phyloP scores from a whole-genome alignment of 768 basidiomycete genomes.

The Hebeloma cylindrosporum region DNA sequence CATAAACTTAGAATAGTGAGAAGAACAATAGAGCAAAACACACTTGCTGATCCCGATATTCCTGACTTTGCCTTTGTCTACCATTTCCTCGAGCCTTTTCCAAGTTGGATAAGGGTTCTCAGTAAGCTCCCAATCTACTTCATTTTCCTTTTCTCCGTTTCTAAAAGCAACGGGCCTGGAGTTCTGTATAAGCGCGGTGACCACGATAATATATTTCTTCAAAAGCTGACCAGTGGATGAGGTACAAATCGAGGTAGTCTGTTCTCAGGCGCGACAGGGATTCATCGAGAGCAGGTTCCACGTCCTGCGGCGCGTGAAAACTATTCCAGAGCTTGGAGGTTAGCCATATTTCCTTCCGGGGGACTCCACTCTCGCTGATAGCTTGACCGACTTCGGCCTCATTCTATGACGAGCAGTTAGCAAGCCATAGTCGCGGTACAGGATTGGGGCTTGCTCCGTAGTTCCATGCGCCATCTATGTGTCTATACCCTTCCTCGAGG shows the following conservation, averaged over 20 bases:
- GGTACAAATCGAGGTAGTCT: slow-evolving; percentile 76
- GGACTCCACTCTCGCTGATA: slow-evolving; percentile 54
- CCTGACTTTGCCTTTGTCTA: slow-evolving; percentile 71
- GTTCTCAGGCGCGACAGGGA: slow-evolving; percentile 59
- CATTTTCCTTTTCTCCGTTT: slow-evolving; percentile 42
- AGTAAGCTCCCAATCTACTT: slow-evolving; percentile 57
- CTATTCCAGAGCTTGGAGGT: slow-evolving; percentile 80
- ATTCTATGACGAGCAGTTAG: slow-evolving; percentile 36
- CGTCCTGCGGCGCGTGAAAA: slow-evolving; percentile 73
- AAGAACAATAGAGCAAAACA: slow-evolving; percentile 1
- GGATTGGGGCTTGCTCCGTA: slow-evolving; percentile 47
- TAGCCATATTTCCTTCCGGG: slow-evolving; percentile 65
- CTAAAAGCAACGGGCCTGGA: slow-evolving; percentile 68
- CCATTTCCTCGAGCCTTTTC: slow-evolving; percentile 77
- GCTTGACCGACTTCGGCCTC: slow-evolving; percentile 70
- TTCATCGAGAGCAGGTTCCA: slow-evolving; percentile 67
- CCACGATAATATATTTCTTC: background rate
- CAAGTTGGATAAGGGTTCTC: slow-evolving; percentile 76
- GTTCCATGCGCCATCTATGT: slow-evolving; percentile 74
- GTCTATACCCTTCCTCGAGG: slow-evolving; percentile 61
- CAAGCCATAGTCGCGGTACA: background rate
- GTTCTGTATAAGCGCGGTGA: background rate
- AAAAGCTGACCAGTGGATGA: slow-evolving; percentile 69
- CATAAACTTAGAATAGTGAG: background rate
- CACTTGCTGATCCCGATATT: slow-evolving; percentile 88